Conservation (phyloP, 2,329 filamentous ascomycete species). For the Ustulina deusta region DNA sequence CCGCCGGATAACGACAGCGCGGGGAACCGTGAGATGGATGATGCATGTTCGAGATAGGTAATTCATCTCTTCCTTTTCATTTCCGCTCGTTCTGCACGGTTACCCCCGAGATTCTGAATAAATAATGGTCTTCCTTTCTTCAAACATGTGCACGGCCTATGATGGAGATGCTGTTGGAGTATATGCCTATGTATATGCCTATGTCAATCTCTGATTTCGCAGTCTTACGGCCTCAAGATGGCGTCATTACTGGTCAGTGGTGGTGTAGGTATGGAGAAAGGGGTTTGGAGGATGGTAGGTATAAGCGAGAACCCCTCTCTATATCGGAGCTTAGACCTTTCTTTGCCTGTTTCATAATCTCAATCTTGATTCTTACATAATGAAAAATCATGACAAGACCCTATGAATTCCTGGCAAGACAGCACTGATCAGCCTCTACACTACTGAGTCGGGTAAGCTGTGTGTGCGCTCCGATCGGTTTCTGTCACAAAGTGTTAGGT, state of each 20-base stretch:
- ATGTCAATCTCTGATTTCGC: slow-evolving; percentile 12
- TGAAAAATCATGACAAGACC: slow-evolving; percentile 15
- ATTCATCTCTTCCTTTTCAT: neutral
- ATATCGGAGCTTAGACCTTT: slow-evolving; percentile 20
- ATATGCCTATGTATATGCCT: neutral
- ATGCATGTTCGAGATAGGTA: neutral
- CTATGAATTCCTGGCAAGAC: neutral
- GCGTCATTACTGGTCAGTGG: slow-evolving; percentile 15
- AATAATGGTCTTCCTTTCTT: neutral
- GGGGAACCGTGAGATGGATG: slow-evolving; percentile 15
- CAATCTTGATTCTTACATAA: slow-evolving; percentile 16
- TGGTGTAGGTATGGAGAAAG: neutral
- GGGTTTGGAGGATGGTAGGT: neutral
- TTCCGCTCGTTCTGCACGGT: slow-evolving; percentile 1
- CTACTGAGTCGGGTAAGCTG: neutral
- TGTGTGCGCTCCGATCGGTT: slow-evolving; percentile 16
- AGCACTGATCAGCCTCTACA: slow-evolving; percentile 5
- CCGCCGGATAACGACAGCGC: slow-evolving; percentile 27
- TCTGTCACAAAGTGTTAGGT: slow-evolving; percentile 11
- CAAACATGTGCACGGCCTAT: neutral
- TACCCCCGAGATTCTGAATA: slow-evolving; percentile 5
- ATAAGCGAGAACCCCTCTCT: slow-evolving; percentile 18
- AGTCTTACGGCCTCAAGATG: slow-evolving; percentile 6
- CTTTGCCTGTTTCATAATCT: neutral
- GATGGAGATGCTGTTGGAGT: neutral